Percentiles rank a stretch among this genome's conserved stretches.
phyloP scores from a whole-genome alignment of 345 rosid species.

The Punica granatum region DNA sequence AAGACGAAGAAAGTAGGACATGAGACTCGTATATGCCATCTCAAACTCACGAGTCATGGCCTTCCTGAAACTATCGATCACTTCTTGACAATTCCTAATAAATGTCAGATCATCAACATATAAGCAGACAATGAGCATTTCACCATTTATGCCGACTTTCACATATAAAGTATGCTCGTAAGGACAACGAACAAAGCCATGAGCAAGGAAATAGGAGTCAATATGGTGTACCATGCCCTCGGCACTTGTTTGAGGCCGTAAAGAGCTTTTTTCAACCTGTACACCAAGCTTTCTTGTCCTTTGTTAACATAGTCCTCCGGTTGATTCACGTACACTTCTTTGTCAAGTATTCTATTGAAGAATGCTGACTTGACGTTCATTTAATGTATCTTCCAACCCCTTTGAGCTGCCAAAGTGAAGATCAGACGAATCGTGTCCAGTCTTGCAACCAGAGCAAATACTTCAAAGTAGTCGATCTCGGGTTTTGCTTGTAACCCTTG shows the following conservation, averaged over 20 bases:
- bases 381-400: neutral
- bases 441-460: neutral
- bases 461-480: neutral
- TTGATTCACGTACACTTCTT: constrained; percentile 4
- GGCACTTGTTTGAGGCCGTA: constrained; percentile 2
- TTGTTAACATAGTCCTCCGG: neutral
- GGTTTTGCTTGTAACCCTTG: neutral
- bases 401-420: neutral
- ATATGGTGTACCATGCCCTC: neutral
- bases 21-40: constrained; percentile 2
- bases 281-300: neutral
- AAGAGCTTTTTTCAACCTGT: neutral
- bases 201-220: neutral
- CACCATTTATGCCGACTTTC: neutral
- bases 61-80: neutral
- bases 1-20: constrained; percentile 7
- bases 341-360: neutral
- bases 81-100: neutral
- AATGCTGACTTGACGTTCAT: constrained; percentile 4
- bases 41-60: neutral
- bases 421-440: neutral
- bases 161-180: neutral
- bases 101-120: neutral
- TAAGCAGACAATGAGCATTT: neutral
- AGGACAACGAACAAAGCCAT: neutral